Evolutionary conservation across 345 rosid genomes (phyloP).

Genomic region (Lepidium didymum): DNA sequence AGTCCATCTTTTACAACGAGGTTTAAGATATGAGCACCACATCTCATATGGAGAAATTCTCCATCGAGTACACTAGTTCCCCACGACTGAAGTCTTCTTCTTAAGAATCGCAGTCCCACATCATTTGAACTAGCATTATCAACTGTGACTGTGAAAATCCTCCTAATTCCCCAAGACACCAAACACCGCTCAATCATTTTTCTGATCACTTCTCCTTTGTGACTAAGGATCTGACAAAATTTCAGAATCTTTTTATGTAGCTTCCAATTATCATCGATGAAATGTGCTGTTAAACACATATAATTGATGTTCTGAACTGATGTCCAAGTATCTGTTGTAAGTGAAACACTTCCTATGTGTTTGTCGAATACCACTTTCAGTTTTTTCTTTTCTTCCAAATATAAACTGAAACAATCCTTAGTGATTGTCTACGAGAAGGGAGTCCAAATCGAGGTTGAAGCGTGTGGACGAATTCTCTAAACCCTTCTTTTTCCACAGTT

Average conservation of each 20-base stretch:
- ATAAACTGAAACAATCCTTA: not conserved
- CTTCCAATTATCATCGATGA: not conserved
- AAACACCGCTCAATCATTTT: not conserved
- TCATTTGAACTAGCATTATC: conserved; percentile 21
- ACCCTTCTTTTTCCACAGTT: not conserved
- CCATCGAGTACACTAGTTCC: not conserved
- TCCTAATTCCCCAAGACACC: conserved; percentile 5
- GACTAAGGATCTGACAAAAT: not conserved
- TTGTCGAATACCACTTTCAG: not conserved
- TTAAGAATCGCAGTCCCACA: not conserved
- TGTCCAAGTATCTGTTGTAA: not conserved
- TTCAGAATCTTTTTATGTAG: not conserved
- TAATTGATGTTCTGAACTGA: not conserved
- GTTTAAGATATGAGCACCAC: not conserved
- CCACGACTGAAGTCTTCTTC: not conserved
- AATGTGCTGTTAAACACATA: not conserved
- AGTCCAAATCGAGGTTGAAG: too few species aligned
- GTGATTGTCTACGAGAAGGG: too few species aligned
- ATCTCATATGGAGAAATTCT: conserved; percentile 4
- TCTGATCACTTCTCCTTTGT: not conserved
- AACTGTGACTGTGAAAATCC: not conserved
- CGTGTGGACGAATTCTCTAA: not conserved
- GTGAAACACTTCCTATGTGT: not conserved
- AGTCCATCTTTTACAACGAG: conserved; percentile 5
- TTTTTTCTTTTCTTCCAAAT: not conserved